A percentile compares a stretch with the other conserved stretches of the same genome.
These are phyloP conservation scores for Mesostigma viride DNA, from an alignment of 139 green algal genomes.

Conservation along the genomic window DNA sequence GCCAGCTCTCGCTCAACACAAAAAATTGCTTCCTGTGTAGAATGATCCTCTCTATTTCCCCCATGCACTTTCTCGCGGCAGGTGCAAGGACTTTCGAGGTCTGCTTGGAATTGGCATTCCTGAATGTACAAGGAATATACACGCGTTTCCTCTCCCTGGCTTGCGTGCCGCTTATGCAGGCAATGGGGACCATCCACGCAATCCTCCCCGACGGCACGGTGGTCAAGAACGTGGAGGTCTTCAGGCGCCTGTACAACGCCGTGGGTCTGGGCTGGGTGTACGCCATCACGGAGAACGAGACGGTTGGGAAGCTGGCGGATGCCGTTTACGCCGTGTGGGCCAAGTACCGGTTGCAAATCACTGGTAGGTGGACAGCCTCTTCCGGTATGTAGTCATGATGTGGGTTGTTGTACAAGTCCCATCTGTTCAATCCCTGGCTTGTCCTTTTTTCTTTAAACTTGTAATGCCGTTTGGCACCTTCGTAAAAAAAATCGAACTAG, in stretches of 20 bases:
- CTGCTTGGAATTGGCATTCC: no score
- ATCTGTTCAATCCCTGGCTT: not conserved
- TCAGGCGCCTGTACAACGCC: conserved; percentile 67
- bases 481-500: no score
- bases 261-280: conserved; percentile 92
- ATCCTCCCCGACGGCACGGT: conserved; percentile 62
- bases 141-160: no score
- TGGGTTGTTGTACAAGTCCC: not conserved
- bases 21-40: no score
- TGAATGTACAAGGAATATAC: no score
- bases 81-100: no score
- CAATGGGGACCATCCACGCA: conserved; percentile 62
- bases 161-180: not conserved
- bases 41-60: no score
- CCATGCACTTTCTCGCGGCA: no score
- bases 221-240: conserved; percentile 67
- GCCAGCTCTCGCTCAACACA: no score
- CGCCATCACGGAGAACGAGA: conserved; percentile 53
- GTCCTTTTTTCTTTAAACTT: not conserved
- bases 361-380: conserved; percentile 28
- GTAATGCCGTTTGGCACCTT: no score
- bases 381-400: not conserved
- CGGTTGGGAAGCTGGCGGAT: conserved; percentile 43
- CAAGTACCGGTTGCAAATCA: conserved; percentile 56
- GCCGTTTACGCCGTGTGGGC: conserved; percentile 79